Percentiles rank a stretch among this genome's conserved stretches.
These are phyloP conservation scores for Acanthamoeba lenticulata DNA, from an alignment of 208 protist species.

Conservation along the genomic window DNA sequence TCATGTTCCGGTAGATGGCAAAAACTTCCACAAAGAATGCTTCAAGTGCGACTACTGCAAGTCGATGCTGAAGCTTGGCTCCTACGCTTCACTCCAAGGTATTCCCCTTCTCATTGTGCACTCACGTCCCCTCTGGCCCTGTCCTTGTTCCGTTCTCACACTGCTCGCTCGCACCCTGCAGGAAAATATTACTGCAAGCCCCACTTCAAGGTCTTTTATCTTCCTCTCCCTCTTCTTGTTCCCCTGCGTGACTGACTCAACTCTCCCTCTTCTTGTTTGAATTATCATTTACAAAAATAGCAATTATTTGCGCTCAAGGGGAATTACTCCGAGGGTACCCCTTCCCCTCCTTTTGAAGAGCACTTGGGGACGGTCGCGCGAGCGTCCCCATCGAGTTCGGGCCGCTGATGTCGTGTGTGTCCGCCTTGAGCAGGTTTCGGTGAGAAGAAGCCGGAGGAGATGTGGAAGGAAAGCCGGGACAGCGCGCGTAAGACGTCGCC, in stretches of 20 bases:
- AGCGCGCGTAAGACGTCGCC: neutral
- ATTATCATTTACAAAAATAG: no score
- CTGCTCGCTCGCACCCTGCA: neutral
- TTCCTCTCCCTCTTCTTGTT: no score
- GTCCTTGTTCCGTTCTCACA: neutral
- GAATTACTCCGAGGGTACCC: conserved; percentile 18
- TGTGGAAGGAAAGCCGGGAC: neutral
- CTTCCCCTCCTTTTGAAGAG: neutral
- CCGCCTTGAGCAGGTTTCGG: neutral
- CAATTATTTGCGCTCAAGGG: conserved; percentile 37
- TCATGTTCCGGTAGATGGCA: neutral
- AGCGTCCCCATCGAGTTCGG: no score
- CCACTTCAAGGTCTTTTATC: no score
- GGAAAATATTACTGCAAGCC: conserved; percentile 61
- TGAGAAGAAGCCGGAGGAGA: conserved; percentile 39
- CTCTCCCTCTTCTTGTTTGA: neutral
- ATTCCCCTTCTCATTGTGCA: neutral
- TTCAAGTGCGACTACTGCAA: conserved; percentile 54
- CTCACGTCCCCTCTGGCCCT: neutral
- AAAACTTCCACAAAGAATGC: conserved; percentile 59
- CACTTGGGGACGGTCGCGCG: no score
- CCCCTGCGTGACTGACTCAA: no score
- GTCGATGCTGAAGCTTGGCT: conserved; percentile 19
- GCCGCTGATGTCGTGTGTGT: neutral
- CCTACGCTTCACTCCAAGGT: conserved; percentile 31